Percentiles rank a stretch among this genome's conserved stretches.
Evolutionary conservation across 2,329 filamentous ascomycete species (phyloP).

Genomic region (Colletotrichum sp.): DNA sequence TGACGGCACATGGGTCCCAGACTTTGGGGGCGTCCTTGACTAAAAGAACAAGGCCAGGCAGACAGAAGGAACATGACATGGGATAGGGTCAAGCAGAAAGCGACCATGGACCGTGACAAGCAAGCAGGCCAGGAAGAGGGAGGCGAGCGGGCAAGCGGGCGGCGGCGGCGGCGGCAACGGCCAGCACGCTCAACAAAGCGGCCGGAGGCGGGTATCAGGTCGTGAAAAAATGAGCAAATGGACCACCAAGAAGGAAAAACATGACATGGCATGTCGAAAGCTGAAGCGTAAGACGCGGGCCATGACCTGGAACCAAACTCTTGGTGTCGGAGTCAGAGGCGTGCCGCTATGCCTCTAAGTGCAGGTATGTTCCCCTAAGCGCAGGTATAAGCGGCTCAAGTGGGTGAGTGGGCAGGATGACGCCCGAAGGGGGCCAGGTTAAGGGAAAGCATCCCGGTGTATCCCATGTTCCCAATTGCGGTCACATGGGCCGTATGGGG

Average conservation of each 20-base stretch:
- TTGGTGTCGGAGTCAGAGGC: conserved; percentile 18
- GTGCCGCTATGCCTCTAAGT: conserved; percentile 18
- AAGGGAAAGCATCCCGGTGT: conserved; percentile 29
- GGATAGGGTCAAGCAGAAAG: conserved; percentile 5
- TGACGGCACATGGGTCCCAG: not conserved
- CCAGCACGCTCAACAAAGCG: not conserved
- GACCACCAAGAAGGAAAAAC: not conserved
- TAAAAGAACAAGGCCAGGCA: not conserved
- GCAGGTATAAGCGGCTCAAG: conserved; percentile 26
- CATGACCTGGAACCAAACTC: conserved; percentile 21
- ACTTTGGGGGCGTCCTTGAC: conserved; percentile 4
- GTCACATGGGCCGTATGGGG: conserved; percentile 25
- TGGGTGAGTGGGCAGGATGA: conserved; percentile 22
- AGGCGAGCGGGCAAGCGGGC: not conserved
- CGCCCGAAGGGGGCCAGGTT: conserved; percentile 22
- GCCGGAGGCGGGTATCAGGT: conserved; percentile 1
- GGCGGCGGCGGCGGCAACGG: not conserved
- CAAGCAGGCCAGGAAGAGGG: not conserved
- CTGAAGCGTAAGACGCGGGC: not conserved
- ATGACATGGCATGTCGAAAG: not conserved
- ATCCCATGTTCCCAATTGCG: not conserved
- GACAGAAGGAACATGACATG: not conserved
- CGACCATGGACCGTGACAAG: not conserved
- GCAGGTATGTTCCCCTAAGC: conserved; percentile 26
- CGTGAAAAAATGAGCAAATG: not conserved